phyloP scores from a whole-genome alignment of 1,284 basidiomycete species.

The Cryptococcus sp. region DNA sequence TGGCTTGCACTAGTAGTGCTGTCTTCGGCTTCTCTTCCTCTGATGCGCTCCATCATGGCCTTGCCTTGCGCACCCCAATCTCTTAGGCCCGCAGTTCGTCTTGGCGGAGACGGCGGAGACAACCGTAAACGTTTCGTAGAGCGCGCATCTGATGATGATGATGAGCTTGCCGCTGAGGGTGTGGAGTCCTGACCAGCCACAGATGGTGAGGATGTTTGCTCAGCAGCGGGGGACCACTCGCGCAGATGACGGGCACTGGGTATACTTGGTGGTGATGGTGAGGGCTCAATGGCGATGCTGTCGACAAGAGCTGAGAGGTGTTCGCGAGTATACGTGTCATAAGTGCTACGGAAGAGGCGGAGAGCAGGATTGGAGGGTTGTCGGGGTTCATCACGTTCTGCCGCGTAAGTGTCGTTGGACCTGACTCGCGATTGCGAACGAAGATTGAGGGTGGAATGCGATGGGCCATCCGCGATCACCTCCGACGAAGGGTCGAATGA shows the following conservation, averaged over 20 bases:
- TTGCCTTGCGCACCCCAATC: constrained; percentile 46
- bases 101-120: constrained; percentile 29
- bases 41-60: constrained; percentile 48
- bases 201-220: constrained; percentile 14
- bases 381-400: constrained; percentile 1
- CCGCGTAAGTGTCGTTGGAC: background rate
- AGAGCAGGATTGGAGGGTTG: constrained; percentile 65
- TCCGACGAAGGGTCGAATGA: constrained; percentile 16
- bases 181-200: constrained; percentile 16
- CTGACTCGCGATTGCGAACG: constrained; percentile 1
- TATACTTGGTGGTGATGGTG: constrained; percentile 61
- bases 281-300: constrained; percentile 70
- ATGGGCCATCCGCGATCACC: constrained; percentile 14
- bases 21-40: constrained; percentile 36
- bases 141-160: constrained; percentile 27
- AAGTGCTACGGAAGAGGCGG: constrained; percentile 79
- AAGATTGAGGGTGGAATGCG: constrained; percentile 19
- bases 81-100: constrained; percentile 15
- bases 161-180: constrained; percentile 3
- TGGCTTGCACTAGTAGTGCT: constrained; percentile 39
- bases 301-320: constrained; percentile 89
- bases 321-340: constrained; percentile 89
- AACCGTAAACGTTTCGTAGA: constrained; percentile 40
- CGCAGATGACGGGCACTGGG: constrained; percentile 19
- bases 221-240: constrained; percentile 22